A percentile compares a stretch with the other conserved stretches of the same genome.
These are phyloP conservation scores for Lolium multiflorum DNA, from an alignment of 176 grass and related monocot genomes.

Conservation along the genomic window DNA sequence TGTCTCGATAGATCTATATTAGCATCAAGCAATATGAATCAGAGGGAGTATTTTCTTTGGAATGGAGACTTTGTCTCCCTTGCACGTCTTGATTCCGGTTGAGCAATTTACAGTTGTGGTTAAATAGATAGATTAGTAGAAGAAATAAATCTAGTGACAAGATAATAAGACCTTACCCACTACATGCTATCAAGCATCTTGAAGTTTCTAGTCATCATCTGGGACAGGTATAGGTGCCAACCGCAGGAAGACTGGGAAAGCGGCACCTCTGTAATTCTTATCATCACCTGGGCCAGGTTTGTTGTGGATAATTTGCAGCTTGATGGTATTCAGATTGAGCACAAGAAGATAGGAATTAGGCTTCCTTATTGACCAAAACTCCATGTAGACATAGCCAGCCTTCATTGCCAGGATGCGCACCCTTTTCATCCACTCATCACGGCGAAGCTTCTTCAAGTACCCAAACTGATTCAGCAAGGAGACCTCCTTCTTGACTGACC, in stretches of 20 bases:
- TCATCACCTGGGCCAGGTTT: neutral
- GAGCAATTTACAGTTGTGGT: neutral
- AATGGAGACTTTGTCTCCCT: neutral
- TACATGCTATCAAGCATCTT: conserved; percentile 17
- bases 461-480: neutral
- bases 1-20: too few species aligned
- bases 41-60: neutral
- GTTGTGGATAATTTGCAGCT: conserved; percentile 8
- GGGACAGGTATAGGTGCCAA: neutral
- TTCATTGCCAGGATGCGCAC: conserved; percentile 24
- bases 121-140: neutral
- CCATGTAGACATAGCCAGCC: conserved; percentile 39
- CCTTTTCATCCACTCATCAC: conserved; percentile 40
- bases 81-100: neutral
- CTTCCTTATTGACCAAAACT: conserved; percentile 43
- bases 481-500: conserved; percentile 29
- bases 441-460: conserved; percentile 13
- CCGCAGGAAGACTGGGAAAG: conserved; percentile 31
- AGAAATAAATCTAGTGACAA: neutral
- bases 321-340: conserved; percentile 34
- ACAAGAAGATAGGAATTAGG: conserved; percentile 39
- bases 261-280: conserved; percentile 33
- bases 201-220: neutral
- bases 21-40: too few species aligned
- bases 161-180: conserved; percentile 25